Conservation (phyloP, 1,139 yeast genomes). For the Zygoascus sp. region DNA sequence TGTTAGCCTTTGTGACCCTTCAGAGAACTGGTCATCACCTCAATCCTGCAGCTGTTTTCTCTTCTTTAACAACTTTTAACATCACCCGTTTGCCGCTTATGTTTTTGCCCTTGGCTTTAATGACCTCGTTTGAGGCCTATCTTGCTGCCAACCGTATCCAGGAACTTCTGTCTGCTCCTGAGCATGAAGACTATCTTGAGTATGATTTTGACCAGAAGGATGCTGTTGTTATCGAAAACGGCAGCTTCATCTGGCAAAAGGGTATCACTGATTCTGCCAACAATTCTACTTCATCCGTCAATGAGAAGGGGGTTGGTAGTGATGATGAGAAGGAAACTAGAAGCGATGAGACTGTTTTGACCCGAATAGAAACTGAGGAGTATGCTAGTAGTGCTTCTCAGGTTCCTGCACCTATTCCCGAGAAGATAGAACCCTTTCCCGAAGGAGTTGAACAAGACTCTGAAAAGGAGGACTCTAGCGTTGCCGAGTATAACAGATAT, state of each 20-base stretch:
- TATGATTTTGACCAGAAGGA: slow-evolving; percentile 32
- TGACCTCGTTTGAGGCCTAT: slow-evolving; percentile 63
- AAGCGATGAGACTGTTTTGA: slow-evolving; percentile 25
- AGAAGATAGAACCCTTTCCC: slow-evolving; percentile 28
- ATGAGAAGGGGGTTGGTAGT: not conserved
- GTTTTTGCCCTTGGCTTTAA: slow-evolving; percentile 62
- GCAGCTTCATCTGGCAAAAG: slow-evolving; percentile 65
- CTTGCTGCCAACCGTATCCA: slow-evolving; percentile 60
- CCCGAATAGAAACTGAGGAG: slow-evolving; percentile 27
- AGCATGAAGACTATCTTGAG: slow-evolving; percentile 33
- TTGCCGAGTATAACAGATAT: slow-evolving; percentile 21
- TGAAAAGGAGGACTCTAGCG: slow-evolving; percentile 12
- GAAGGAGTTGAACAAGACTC: slow-evolving; percentile 8
- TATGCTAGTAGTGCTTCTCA: slow-evolving; percentile 30
- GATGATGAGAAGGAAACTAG: slow-evolving; percentile 22
- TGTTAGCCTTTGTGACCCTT: slow-evolving; percentile 68
- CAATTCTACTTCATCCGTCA: not conserved
- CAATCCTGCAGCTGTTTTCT: slow-evolving; percentile 68
- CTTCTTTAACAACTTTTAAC: slow-evolving; percentile 74
- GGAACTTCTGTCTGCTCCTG: slow-evolving; percentile 46
- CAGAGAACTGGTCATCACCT: slow-evolving; percentile 51
- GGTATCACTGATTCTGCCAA: slow-evolving; percentile 25
- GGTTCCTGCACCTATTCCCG: slow-evolving; percentile 28
- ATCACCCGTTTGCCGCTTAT: slow-evolving; percentile 65
- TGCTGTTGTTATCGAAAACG: slow-evolving; percentile 45